Evolutionary conservation across 177 flowering plant species (phyloP).

Genomic region (Vitis hybrid): DNA sequence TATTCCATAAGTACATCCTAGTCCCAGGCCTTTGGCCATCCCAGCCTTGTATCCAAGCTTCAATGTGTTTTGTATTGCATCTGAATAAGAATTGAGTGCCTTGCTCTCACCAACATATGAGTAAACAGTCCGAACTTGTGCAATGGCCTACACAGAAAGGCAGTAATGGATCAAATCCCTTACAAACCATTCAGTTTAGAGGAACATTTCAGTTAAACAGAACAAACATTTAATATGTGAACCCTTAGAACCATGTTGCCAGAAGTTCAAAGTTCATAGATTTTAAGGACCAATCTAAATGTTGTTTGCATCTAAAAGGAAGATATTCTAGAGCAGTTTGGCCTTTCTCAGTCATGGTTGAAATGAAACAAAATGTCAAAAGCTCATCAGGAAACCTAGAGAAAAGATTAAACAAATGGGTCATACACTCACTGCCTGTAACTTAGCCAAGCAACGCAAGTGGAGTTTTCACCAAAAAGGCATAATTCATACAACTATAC

Average conservation of each 20-base stretch:
- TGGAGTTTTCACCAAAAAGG: no score
- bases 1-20: constrained; percentile 94
- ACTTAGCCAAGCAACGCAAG: no score
- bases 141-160: constrained; percentile 62
- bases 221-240: background rate
- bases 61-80: constrained; percentile 81
- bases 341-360: no score
- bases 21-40: constrained; percentile 96
- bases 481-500: no score
- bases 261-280: no score
- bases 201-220: background rate
- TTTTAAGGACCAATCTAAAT: no score
- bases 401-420: no score
- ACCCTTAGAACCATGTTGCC: background rate
- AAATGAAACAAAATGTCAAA: no score
- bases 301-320: no score
- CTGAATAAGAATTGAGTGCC: constrained; percentile 80
- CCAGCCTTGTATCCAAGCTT: constrained; percentile 98
- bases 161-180: background rate
- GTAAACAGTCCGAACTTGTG: constrained; percentile 94
- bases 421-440: no score
- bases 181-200: background rate
- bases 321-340: no score
- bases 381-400: no score
- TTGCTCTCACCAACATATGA: constrained; percentile 95